Base-by-base conservation (phyloP, 257 asterid species). In the Ilex asprella region DNA sequence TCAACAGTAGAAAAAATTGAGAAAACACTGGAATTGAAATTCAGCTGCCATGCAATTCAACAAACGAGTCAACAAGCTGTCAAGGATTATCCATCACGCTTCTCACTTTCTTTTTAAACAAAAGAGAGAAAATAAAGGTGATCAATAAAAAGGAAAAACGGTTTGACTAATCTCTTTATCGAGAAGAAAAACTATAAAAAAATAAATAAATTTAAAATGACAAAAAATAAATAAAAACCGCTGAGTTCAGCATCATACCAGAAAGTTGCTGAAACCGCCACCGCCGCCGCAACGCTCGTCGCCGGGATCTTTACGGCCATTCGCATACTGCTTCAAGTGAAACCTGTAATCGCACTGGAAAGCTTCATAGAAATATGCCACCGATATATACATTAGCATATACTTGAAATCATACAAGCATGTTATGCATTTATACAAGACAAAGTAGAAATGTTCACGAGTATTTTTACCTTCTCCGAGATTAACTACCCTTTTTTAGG, bases 111-210 rank as follows among this genome's bases (percentile, higher is more conserved):
- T 63, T 73, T 52, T 55, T 55, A 30, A 30, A 58, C 71, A 78
- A 69, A 66, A 59, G 50, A 50, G 60, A 73, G 59, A 53, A 59
- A 56, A 30, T 59, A 10, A 52, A 76, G 70, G 57, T 63, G 54
- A 49, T 7, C 49, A 55, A 14, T 50, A 82, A 73, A 70, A 68
- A 57, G 31, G 41, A 12, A 60, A 44, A 39, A 21, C 21, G 30
- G 55, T 70, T 76, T 59, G 80, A 67, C 83, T 67, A 50, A 70
- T 29, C 62, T 53, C 70, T 56, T 72, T 31, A 44, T 15, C 44
- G 43, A 56, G 30, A 67, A 66, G n/a, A 60, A 63, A 56, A 39
- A 52, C 30, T 56, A 0, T 11, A 66, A 47, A 1, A 30, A 21
- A 56, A 44, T 52, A 59, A 31, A 27, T 29, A 57, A 65, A 35